Conservation (phyloP, 2,329 filamentous ascomycete genomes). For the Ilyonectria sp. region DNA sequence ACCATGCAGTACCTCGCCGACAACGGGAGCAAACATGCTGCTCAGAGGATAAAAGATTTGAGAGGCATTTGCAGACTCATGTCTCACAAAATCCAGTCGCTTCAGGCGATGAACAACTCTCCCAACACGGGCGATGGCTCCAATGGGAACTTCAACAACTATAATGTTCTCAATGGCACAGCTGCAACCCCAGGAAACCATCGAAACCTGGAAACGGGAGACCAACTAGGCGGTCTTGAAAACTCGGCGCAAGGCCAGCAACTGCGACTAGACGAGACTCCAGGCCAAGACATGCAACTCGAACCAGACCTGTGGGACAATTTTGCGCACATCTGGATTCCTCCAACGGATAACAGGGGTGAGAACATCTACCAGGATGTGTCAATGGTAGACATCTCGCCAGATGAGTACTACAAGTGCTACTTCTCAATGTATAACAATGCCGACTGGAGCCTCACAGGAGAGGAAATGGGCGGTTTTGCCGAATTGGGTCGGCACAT, state of each 20-base stretch:
- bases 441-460: slow-evolving; percentile 47
- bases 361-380: slow-evolving; percentile 43
- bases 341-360: slow-evolving; percentile 33
- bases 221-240: slow-evolving; percentile 10
- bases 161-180: slow-evolving; percentile 12
- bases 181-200: slow-evolving; percentile 29
- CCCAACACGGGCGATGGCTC: slow-evolving; percentile 27
- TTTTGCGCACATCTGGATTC: slow-evolving; percentile 47
- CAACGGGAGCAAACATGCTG: slow-evolving; percentile 46
- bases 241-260: slow-evolving; percentile 15
- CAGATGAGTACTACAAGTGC: slow-evolving; percentile 47
- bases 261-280: slow-evolving; percentile 28
- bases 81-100: slow-evolving; percentile 45
- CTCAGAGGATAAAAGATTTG: slow-evolving; percentile 43
- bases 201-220: slow-evolving; percentile 9
- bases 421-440: slow-evolving; percentile 50
- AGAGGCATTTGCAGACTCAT: slow-evolving; percentile 46
- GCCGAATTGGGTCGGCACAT: slow-evolving; percentile 47
- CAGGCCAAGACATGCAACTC: slow-evolving; percentile 42
- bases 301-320: slow-evolving; percentile 48
- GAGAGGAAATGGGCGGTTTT: slow-evolving; percentile 48
- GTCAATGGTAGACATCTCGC: slow-evolving; percentile 43
- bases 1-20: slow-evolving; percentile 49
- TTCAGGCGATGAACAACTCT: slow-evolving; percentile 45
- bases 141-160: not conserved